Base-by-base conservation (phyloP, 2,329 filamentous ascomycete species). In the Coniochaeta sp. region DNA sequence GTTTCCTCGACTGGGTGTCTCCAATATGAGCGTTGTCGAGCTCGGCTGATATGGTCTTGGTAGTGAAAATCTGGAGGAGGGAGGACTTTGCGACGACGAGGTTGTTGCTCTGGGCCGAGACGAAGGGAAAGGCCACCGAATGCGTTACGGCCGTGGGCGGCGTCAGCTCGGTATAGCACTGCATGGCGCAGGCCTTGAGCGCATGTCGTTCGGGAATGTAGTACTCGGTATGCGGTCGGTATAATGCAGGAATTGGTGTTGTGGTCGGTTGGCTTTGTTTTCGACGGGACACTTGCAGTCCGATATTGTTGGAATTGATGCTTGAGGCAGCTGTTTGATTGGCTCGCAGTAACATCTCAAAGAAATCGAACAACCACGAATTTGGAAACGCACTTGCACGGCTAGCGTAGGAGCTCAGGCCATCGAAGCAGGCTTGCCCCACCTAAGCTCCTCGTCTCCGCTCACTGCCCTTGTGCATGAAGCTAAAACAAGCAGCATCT, bases 161-260 rank as follows among this genome's bases (percentile, higher is more conserved):
- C 68, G 90, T 85, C 68, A 99, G 79, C 78, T 99, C 94, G 65
- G 90, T 91, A 74, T 97, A 97, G 78, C 90, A 95, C 82, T 97
- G 92, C 92, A 97, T 97, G 20, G 48, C 56, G 33, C 49, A 61
- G 60, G 57, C 63, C 60, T 40, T 40, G 33, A 45, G 52, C 13
- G 57, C 61, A 64, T 63, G 53, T 61, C 62, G 58, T 48, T 58
- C 49, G 46, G 52, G 35, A 13, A 47, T 45, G n/a, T 38, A 18
- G 12, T 40, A 53, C 26, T 47, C 26, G 14, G 26, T 24, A 14
- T 31, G 18, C 3, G n/a, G 38, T 24, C 18, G 20, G 18, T n/a
- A 30, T 6, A 12, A 6, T 24, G 5, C 12, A 12, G 5, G 6
- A 14, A 14, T 26, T 42, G 3, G 12, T 42, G 8, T 42, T 10